Conservation (phyloP, 2,329 filamentous ascomycete genomes). For the Fusarium beomiforme region DNA sequence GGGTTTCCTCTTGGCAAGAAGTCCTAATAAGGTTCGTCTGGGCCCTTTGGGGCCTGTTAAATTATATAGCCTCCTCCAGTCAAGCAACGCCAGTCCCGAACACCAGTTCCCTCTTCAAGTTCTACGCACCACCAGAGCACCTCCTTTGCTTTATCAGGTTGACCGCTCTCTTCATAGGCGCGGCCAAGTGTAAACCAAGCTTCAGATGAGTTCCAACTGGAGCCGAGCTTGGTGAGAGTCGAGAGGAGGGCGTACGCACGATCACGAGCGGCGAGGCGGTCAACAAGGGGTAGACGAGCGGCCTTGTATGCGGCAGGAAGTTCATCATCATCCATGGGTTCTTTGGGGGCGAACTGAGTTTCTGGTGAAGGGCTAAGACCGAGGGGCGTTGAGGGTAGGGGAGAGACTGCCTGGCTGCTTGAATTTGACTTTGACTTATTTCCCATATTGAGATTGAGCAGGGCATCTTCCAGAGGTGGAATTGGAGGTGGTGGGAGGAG, state of each 20-base stretch:
- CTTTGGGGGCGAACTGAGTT: conserved; percentile 19
- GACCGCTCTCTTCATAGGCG: conserved; percentile 87
- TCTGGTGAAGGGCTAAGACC: conserved; percentile 53
- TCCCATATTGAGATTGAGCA: neutral
- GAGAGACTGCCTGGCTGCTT: conserved; percentile 11
- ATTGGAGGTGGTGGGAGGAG: conserved; percentile 68
- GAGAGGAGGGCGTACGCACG: conserved; percentile 86
- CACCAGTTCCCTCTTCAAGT: conserved; percentile 83
- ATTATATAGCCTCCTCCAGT: conserved; percentile 72
- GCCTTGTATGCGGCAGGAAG: conserved; percentile 65
- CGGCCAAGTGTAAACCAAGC: conserved; percentile 91
- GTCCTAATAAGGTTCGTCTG: neutral
- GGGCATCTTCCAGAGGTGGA: conserved; percentile 51
- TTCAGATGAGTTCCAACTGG: conserved; percentile 90
- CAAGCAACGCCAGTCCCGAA: conserved; percentile 81
- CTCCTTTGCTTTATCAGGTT: conserved; percentile 88
- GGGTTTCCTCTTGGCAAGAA: conserved; percentile 9
- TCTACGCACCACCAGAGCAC: conserved; percentile 98
- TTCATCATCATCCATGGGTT: conserved; percentile 49
- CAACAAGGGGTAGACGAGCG: conserved; percentile 74
- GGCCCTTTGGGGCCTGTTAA: conserved; percentile 23
- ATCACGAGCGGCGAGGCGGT: conserved; percentile 89
- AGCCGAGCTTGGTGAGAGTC: conserved; percentile 83
- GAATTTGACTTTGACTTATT: conserved; percentile 2
- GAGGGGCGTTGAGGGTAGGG: conserved; percentile 57